Evolutionary conservation across 331 rosid species (phyloP).

Genomic region (Arachis monticola): DNA sequence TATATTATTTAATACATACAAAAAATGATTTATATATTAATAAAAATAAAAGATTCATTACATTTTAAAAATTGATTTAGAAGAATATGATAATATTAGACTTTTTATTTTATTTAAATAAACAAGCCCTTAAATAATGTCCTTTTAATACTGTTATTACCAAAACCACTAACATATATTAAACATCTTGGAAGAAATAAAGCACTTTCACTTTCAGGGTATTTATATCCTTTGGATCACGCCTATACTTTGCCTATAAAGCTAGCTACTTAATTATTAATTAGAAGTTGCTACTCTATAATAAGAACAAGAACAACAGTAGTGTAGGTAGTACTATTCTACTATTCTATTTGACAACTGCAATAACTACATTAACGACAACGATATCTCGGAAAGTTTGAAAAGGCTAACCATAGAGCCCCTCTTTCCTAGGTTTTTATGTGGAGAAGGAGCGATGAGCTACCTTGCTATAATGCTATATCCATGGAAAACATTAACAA

Average conservation of each 20-base stretch:
- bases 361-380: background rate
- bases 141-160: no score
- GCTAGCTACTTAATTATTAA: no score
- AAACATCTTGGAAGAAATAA: background rate
- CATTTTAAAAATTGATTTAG: no score
- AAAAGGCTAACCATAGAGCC: background rate
- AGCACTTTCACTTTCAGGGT: background rate
- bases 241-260: background rate
- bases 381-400: background rate
- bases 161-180: no score
- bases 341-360: background rate
- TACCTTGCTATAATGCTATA: background rate
- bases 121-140: no score
- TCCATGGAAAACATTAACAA: background rate
- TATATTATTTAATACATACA: no score
- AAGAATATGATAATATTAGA: no score
- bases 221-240: background rate
- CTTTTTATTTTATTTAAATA: no score
- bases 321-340: no score
- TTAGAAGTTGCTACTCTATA: no score
- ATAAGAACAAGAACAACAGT: background rate
- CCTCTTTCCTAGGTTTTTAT: background rate
- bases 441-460: background rate
- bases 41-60: no score
- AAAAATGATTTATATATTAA: no score